A percentile compares a stretch with the other conserved stretches of the same genome.
phyloP scores from a whole-genome alignment of 495 filamentous ascomycete species.

The Podospora comata region DNA sequence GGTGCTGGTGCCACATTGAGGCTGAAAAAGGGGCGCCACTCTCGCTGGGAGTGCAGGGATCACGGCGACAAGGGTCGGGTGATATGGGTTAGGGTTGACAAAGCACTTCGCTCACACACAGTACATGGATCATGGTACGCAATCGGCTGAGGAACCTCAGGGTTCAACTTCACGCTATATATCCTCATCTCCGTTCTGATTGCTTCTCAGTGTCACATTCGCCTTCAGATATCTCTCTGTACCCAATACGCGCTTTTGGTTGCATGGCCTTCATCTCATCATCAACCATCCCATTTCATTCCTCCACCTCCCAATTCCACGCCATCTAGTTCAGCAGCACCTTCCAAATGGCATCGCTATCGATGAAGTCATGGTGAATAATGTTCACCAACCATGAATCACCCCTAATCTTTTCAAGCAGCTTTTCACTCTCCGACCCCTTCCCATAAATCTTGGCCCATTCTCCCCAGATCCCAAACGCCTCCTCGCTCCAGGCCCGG shows the following conservation, averaged over 20 bases:
- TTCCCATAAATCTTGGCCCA: constrained; percentile 82
- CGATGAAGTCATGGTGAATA: constrained; percentile 79
- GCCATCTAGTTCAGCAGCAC: constrained; percentile 38
- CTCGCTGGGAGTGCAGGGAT: neutral
- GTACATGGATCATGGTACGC: neutral
- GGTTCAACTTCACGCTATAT: too few relatives aligned
- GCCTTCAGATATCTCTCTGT: neutral
- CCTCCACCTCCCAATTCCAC: neutral
- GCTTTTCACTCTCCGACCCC: constrained; percentile 59
- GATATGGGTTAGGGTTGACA: neutral
- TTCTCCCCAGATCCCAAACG: constrained; percentile 90
- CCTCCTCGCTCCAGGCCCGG: constrained; percentile 92
- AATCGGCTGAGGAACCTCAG: neutral
- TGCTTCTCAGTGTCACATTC: neutral
- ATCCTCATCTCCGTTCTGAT: neutral
- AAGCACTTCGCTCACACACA: neutral
- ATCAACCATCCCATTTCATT: neutral
- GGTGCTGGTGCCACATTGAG: neutral
- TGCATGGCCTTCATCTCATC: constrained; percentile 2
- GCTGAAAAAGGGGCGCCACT: neutral
- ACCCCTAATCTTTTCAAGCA: constrained; percentile 61
- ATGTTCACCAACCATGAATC: constrained; percentile 88
- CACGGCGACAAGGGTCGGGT: neutral
- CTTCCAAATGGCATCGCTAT: constrained; percentile 63
- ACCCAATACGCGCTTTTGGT: neutral